Conservation (phyloP, 768 basidiomycete genomes). For the Mycena albidolilacea region DNA sequence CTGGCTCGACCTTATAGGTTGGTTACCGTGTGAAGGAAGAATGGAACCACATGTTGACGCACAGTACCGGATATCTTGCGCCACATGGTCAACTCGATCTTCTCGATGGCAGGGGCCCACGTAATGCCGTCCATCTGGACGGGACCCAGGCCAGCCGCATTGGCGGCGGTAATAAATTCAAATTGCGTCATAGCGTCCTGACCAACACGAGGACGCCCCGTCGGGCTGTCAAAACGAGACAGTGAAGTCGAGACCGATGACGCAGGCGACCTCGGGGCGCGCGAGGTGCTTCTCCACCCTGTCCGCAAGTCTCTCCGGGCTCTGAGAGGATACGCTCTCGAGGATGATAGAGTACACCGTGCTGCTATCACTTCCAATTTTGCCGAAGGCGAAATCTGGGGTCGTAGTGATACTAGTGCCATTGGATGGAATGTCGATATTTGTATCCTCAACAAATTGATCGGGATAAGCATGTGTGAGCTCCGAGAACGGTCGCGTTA, state of each 20-base stretch:
- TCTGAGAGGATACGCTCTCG: slow-evolving; percentile 21
- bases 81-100: background rate
- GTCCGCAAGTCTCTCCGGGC: background rate
- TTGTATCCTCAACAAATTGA: slow-evolving; percentile 2
- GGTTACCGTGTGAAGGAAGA: background rate
- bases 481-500: background rate
- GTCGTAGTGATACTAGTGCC: background rate
- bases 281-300: background rate
- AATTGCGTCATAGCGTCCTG: background rate
- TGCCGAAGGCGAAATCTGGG: slow-evolving; percentile 17
- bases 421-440: background rate
- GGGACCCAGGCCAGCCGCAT: background rate
- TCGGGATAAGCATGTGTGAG: background rate
- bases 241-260: slow-evolving; percentile 10
- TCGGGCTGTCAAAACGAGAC: background rate
- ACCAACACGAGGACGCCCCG: no score
- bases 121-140: background rate
- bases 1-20: background rate
- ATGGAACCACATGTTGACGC: background rate
- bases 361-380: background rate
- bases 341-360: background rate
- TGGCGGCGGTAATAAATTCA: background rate
- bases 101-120: slow-evolving; percentile 1
- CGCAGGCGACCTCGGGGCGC: slow-evolving; percentile 8
- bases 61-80: background rate